Base-by-base conservation (phyloP, 768 basidiomycete species). In the Kwoniella pini region DNA sequence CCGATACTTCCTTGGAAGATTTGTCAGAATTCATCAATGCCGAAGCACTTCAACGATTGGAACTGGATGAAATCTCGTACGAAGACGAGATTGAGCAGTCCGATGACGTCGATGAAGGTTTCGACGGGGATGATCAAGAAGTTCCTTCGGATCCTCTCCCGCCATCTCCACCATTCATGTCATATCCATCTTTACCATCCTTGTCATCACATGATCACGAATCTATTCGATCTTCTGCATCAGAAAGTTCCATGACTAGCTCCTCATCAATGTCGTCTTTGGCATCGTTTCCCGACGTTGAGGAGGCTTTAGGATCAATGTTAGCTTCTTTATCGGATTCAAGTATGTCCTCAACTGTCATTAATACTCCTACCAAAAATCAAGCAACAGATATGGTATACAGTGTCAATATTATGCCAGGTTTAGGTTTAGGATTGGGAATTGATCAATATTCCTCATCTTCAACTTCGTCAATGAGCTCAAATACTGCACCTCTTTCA, bases 231-330 rank as follows among this genome's bases (percentile, higher is more conserved):
- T 54, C 67, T 28, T 67, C 65, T 12, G 44, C 45, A n/a, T 68
- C 67, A 1, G 53, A 63, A 9, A 44, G 55, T 19, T 70, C 71
- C 19, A 63, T 74, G 49, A 63, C 56, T 0, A 64, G 65, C 15
- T 67, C 65, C 2, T 53, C 58, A 11, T 68, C 70, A 17, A 56
- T 46, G 44, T 74, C 71, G 13, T 68, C 67, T n/a, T 50, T 73
- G 26, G 58, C 56, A 10, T 74, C 72, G 2, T 70, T 72, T 54
- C 68, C 65, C 5, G 73, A 75, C 40, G 73, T 75, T 1, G 70
- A 75, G 39, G 69, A 72, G 33, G 73, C 70, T 22, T 53, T 75
- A 4, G 73, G 73, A 22, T 69, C 68, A n/a, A 75, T 75, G 73
- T 61, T 75, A 7, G 73, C 70, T 10, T 70, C 69, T 12, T 55